phyloP scores from a whole-genome alignment of 306 rosid genomes.

The Fagus crenata region DNA sequence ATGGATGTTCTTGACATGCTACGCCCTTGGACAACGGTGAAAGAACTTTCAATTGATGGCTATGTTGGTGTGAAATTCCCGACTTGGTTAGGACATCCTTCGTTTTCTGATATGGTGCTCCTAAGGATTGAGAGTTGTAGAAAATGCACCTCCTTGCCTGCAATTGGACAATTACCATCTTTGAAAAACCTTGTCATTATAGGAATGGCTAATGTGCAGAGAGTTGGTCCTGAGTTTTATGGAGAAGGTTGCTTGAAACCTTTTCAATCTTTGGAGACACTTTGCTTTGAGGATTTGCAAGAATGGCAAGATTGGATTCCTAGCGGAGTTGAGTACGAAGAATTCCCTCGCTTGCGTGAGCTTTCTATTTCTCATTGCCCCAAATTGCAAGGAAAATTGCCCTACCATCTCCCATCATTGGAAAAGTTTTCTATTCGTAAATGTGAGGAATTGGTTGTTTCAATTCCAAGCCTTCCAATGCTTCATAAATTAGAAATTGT shows the following conservation, averaged over 20 bases:
- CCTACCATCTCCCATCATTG: background rate
- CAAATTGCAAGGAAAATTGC: background rate
- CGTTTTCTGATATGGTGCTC: slow-evolving; percentile 3
- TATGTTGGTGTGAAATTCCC: slow-evolving; percentile 1
- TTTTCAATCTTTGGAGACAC: background rate
- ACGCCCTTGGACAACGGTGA: background rate
- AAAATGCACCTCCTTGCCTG: background rate
- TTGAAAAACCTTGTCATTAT: background rate
- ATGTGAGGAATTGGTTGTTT: background rate
- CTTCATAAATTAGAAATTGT: background rate
- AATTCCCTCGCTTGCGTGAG: background rate
- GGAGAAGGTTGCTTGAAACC: background rate
- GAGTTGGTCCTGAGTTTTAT: background rate
- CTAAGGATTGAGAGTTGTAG: background rate
- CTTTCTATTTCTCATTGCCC: background rate
- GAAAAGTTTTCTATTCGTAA: background rate
- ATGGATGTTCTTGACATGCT: background rate
- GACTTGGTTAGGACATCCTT: background rate
- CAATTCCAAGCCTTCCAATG: background rate
- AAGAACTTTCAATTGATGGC: background rate
- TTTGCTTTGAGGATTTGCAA: background rate
- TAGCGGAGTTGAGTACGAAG: background rate
- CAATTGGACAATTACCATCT: background rate
- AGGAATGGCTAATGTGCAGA: background rate
- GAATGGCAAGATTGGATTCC: background rate